These are phyloP conservation scores for Salix viminalis DNA, from an alignment of 345 rosid species.

Conservation along the genomic window DNA sequence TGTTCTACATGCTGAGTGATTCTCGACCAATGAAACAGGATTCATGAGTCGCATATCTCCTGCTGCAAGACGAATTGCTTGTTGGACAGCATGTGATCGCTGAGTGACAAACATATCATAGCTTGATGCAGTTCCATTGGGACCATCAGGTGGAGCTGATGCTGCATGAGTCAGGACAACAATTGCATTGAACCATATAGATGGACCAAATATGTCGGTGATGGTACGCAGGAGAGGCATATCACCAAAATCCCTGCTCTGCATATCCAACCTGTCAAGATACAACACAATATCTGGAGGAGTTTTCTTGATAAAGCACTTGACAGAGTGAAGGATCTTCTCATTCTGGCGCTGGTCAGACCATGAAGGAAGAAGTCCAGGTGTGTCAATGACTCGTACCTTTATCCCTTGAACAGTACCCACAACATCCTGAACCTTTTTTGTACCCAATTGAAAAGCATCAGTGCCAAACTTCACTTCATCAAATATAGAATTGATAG, in stretches of 20 bases:
- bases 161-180: slow-evolving; percentile 99
- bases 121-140: slow-evolving; percentile 86
- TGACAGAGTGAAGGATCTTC: slow-evolving; percentile 80
- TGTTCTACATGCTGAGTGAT: slow-evolving; percentile 96
- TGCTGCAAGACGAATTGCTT: slow-evolving; percentile 97
- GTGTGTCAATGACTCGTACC: slow-evolving; percentile 97
- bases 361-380: slow-evolving; percentile 91
- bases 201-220: slow-evolving; percentile 83
- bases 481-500: slow-evolving; percentile 94
- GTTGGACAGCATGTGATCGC: slow-evolving; percentile 91
- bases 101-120: slow-evolving; percentile 99
- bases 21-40: slow-evolving; percentile 95
- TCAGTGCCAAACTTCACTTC: slow-evolving; percentile 79
- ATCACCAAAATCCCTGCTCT: slow-evolving; percentile 88
- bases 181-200: slow-evolving; percentile 98
- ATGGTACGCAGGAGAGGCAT: slow-evolving; percentile 95
- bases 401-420: slow-evolving; percentile 97
- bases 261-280: slow-evolving; percentile 96
- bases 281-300: slow-evolving; percentile 97
- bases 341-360: slow-evolving; percentile 91
- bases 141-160: slow-evolving; percentile 98
- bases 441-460: slow-evolving; percentile 89
- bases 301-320: slow-evolving; percentile 71
- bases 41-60: slow-evolving; percentile 99
- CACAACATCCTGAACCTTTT: slow-evolving; percentile 88